phyloP scores from a whole-genome alignment of 805 yeast species.

The Wickerhamomyces sydowiorum region DNA sequence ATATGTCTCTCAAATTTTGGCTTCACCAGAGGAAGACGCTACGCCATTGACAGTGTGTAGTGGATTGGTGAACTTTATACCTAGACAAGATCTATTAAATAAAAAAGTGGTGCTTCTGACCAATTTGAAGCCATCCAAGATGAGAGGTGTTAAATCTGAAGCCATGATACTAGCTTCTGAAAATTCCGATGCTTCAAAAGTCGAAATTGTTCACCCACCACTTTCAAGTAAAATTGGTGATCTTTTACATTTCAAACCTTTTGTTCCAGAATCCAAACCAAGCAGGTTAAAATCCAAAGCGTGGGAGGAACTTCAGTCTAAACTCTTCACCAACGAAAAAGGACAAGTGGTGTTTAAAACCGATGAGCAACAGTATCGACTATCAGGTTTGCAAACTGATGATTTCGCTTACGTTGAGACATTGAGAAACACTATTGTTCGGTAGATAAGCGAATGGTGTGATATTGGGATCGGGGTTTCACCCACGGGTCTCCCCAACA shows the following conservation, averaged over 20 bases:
- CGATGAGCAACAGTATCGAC: background rate
- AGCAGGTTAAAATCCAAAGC: conserved; percentile 7
- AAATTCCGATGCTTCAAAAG: conserved; percentile 19
- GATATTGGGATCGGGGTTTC: no score
- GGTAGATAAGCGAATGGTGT: no score
- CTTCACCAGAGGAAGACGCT: conserved; percentile 7
- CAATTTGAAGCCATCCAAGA: conserved; percentile 55
- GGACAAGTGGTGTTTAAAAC: conserved; percentile 8
- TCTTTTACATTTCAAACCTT: conserved; percentile 30
- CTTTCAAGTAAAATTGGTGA: conserved; percentile 31
- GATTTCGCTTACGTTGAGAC: background rate
- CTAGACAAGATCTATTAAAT: conserved; percentile 31
- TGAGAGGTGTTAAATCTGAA: conserved; percentile 56
- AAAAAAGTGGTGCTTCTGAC: conserved; percentile 46
- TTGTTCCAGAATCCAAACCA: conserved; percentile 1
- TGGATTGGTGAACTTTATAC: conserved; percentile 45
- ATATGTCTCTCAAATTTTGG: conserved; percentile 44
- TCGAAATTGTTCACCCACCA: conserved; percentile 47
- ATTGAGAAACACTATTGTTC: background rate
- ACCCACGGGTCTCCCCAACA: no score
- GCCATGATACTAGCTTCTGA: conserved; percentile 68
- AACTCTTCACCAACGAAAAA: conserved; percentile 6
- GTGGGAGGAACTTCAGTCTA: conserved; percentile 10
- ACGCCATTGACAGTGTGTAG: conserved; percentile 46
- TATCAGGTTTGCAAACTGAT: background rate